Conservation (phyloP, 2,329 filamentous ascomycete species). For the Dothideomycetes sp. region DNA sequence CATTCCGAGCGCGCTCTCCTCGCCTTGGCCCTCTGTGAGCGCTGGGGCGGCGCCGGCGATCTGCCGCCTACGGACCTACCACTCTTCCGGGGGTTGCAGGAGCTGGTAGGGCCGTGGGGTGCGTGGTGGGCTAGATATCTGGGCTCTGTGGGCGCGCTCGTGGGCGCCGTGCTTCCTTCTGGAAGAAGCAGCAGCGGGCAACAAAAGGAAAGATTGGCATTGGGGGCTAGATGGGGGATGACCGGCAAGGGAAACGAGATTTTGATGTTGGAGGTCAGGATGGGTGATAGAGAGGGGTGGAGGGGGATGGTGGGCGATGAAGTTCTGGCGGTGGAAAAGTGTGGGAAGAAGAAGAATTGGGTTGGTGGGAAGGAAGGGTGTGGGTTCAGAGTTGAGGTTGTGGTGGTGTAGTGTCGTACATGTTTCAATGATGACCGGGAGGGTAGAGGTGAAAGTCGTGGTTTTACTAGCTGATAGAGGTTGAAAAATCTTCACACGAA, state of each 20-base stretch:
- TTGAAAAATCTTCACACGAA: too few relatives aligned
- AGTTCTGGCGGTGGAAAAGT: conserved; percentile 38
- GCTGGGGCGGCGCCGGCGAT: conserved; percentile 53
- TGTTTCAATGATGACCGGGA: too few relatives aligned
- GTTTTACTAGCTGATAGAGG: too few relatives aligned
- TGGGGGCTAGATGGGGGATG: conserved; percentile 31
- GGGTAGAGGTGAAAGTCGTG: too few relatives aligned
- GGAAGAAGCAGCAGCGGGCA: conserved; percentile 35
- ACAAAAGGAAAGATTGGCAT: conserved; percentile 28
- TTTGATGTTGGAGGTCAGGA: conserved; percentile 30
- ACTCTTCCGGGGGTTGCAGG: conserved; percentile 43
- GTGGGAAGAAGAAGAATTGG: conserved; percentile 52
- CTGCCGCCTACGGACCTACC: conserved; percentile 46
- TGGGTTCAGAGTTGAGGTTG: conserved; percentile 29
- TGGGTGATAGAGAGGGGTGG: conserved; percentile 25
- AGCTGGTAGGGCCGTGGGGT: conserved; percentile 42
- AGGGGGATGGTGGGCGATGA: conserved; percentile 30
- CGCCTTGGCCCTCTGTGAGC: conserved; percentile 58
- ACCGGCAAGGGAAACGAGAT: conserved; percentile 31
- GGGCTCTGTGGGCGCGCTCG: conserved; percentile 46
- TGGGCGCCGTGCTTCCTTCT: conserved; percentile 51
- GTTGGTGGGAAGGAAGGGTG: conserved; percentile 28
- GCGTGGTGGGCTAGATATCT: conserved; percentile 58
- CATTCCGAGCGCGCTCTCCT: conserved; percentile 63
- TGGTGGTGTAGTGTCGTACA: too few relatives aligned